Evolutionary conservation across 1,139 yeast species (phyloP).

Genomic region (Sugiyamaella castrensis): DNA sequence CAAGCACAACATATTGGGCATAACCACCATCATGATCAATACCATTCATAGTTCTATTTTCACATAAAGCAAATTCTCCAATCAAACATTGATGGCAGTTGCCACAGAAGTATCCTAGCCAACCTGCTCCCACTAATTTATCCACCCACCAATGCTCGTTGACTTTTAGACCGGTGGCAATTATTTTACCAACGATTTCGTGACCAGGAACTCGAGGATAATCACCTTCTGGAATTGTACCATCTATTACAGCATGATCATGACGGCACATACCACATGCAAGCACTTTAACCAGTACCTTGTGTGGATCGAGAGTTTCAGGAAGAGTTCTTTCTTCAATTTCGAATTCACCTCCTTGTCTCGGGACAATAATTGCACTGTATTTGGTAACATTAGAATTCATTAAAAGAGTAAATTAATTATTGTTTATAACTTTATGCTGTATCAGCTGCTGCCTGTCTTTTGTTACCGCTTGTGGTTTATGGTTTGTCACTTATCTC

Average conservation of each 20-base stretch:
- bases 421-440: no score
- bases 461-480: no score
- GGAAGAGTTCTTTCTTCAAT: conserved; percentile 47
- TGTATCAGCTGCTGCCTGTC: no score
- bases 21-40: conserved; percentile 55
- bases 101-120: conserved; percentile 48
- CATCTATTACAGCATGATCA: conserved; percentile 49
- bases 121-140: conserved; percentile 61
- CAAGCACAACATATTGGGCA: conserved; percentile 53
- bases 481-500: no score
- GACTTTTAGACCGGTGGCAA: conserved; percentile 3
- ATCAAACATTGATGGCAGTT: conserved; percentile 47
- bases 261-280: conserved; percentile 65
- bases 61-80: conserved; percentile 44
- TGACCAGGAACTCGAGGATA: conserved; percentile 45
- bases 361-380: conserved; percentile 3
- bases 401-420: no score
- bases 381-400: background rate
- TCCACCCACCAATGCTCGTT: conserved; percentile 39
- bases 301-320: conserved; percentile 50
- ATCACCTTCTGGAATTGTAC: conserved; percentile 41
- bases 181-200: conserved; percentile 49
- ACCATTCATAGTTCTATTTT: conserved; percentile 32
- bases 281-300: conserved; percentile 52
- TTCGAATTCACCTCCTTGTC: conserved; percentile 1